Percentiles rank a stretch among this genome's conserved stretches.
phyloP scores from a whole-genome alignment of 306 rosid species.

The Spatholobus suberectus region DNA sequence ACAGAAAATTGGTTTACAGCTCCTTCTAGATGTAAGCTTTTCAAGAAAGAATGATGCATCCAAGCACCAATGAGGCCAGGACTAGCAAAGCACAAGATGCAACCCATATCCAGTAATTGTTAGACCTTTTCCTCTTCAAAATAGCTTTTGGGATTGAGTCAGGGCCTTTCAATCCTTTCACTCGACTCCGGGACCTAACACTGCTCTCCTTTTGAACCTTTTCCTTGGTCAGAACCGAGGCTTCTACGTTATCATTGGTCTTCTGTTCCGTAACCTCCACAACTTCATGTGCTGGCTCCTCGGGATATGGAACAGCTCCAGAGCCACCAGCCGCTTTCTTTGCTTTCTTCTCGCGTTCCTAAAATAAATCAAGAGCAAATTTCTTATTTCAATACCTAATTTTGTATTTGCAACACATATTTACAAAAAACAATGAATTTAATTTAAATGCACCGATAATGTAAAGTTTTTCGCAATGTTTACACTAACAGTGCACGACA shows the following conservation, averaged over 20 bases:
- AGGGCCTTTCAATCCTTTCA: slow-evolving; percentile 47
- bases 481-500: no score
- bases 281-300: slow-evolving; percentile 51
- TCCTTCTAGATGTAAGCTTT: slow-evolving; percentile 40
- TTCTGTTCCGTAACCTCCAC: slow-evolving; percentile 55
- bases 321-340: slow-evolving; percentile 63
- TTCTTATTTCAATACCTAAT: neutral
- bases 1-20: slow-evolving; percentile 36
- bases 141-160: slow-evolving; percentile 70
- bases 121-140: slow-evolving; percentile 68
- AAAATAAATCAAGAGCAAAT: neutral
- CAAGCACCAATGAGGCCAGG: slow-evolving; percentile 49
- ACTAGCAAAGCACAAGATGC: slow-evolving; percentile 54
- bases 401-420: neutral
- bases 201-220: slow-evolving; percentile 54
- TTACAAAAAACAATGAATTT: neutral
- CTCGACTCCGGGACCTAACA: slow-evolving; percentile 51
- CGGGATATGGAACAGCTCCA: slow-evolving; percentile 43
- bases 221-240: slow-evolving; percentile 39
- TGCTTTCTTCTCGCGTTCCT: slow-evolving; percentile 87
- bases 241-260: slow-evolving; percentile 44
- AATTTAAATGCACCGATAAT: neutral
- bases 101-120: slow-evolving; percentile 74
- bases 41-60: slow-evolving; percentile 53
- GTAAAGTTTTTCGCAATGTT: no score